These are phyloP conservation scores for Nepenthes mirabilis DNA, from an alignment of 148 eudicot species.

Conservation along the genomic window DNA sequence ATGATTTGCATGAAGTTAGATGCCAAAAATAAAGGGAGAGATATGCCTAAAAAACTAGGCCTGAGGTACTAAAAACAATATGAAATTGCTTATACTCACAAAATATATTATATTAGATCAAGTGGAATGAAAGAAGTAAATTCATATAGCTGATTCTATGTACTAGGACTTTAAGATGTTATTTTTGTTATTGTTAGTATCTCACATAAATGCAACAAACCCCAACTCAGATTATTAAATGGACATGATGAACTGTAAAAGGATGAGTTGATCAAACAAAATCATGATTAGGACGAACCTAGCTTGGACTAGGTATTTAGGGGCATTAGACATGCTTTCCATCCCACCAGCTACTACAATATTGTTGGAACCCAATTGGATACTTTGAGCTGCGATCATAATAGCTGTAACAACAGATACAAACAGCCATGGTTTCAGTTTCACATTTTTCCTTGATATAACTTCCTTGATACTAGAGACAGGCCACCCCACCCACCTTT, in stretches of 20 bases:
- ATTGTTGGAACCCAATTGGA: constrained; percentile 65
- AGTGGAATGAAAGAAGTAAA: too few species aligned
- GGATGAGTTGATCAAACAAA: not conserved
- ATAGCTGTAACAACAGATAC: constrained; percentile 43
- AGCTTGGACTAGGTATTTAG: constrained; percentile 72
- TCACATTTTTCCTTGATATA: not conserved
- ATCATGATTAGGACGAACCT: constrained; percentile 34
- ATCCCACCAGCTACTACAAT: constrained; percentile 91
- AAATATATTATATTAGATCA: too few species aligned
- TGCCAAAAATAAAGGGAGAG: too few species aligned
- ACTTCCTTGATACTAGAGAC: not conserved
- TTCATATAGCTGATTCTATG: too few species aligned
- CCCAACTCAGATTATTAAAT: too few species aligned
- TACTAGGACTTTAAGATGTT: too few species aligned
- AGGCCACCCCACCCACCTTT: constrained; percentile 44
- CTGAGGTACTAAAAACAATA: too few species aligned
- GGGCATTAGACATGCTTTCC: constrained; percentile 99
- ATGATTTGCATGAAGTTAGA: too few species aligned
- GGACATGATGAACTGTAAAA: not conserved
- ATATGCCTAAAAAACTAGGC: too few species aligned
- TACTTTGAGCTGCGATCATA: constrained; percentile 88
- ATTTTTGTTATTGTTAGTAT: too few species aligned
- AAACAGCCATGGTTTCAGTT: constrained; percentile 3
- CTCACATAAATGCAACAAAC: too few species aligned
- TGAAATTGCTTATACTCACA: too few species aligned